A percentile compares a stretch with the other conserved stretches of the same genome.
Conservation (phyloP, 352 stramenopile genomes). For the Phytophthora melonis region DNA sequence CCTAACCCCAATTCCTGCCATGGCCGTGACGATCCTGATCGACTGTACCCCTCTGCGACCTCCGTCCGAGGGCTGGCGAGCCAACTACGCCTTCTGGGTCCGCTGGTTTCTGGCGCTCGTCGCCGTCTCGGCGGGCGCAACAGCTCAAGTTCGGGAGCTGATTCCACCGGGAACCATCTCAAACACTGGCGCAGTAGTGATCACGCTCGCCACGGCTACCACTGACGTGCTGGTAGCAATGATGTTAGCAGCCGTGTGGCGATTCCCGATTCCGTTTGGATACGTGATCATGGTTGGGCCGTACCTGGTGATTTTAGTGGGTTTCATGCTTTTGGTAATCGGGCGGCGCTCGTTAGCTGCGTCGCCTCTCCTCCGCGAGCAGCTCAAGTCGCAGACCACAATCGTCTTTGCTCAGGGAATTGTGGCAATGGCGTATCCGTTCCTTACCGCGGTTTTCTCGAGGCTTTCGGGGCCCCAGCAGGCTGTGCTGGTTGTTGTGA, state of each 20-base stretch:
- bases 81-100: constrained; percentile 34
- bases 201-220: constrained; percentile 7
- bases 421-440: constrained; percentile 22
- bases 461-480: constrained; percentile 6
- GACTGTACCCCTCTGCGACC: constrained; percentile 30
- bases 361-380: constrained; percentile 5
- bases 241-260: constrained; percentile 6
- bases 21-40: constrained; percentile 15
- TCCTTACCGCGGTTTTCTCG: constrained; percentile 20
- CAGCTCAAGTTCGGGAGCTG: constrained; percentile 15
- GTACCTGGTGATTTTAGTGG: constrained; percentile 11
- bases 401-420: constrained; percentile 17
- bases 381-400: constrained; percentile 12
- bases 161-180: constrained; percentile 13
- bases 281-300: constrained; percentile 12
- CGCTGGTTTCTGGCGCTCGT: constrained; percentile 16
- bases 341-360: not conserved
- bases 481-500: constrained; percentile 9
- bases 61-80: constrained; percentile 19
- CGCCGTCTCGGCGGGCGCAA: constrained; percentile 8
- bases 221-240: constrained; percentile 6
- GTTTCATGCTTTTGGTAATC: constrained; percentile 8
- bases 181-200: constrained; percentile 3
- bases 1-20: constrained; percentile 20
- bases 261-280: constrained; percentile 35